Evolutionary conservation across 768 basidiomycete genomes (phyloP), one percentile per base, ranked within the genome.

Genomic region (Cystobasidium tubakii): DNA sequence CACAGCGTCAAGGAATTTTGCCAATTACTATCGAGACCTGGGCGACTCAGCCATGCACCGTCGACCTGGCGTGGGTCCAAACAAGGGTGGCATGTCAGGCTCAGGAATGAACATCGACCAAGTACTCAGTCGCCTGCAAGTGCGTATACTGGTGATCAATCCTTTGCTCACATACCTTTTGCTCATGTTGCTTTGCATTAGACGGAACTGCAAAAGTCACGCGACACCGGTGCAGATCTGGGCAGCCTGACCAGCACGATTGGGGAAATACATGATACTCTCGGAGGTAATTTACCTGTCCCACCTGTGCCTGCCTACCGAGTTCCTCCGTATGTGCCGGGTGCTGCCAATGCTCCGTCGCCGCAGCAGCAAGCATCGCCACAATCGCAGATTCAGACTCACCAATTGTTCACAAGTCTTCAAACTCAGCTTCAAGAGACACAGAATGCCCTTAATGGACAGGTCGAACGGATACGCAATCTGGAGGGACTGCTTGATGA

Each of bases 201-300:
- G 81, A 88, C 88, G 76, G 94, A 98, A 80, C 86, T 98, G n/a
- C 89, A 90, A 82, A 96, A 95, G 83, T 92, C 91, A 78, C 87
- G 91, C 21, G 95, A 98, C 79, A 96, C 94, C 0, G 91, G 91
- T 17, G 84, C 88, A 0, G 94, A 98, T 79, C 84, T 99, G 1
- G 87, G 88, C 75, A 86, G 86, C 0, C 82, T 97, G 36, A 88
- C 86, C 19, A 86, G 86, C 15, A 85, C 90, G 2, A 91, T 99
- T 86, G 86, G 84, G 50, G 92, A 96, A n/a, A 90, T 97, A 54
- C 89, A 91, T 74, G 92, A 96, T 77, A 92, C 90, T 0, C 83
- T 99, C 4, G 89, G 90, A 39, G 95, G 95, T 1, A 85, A 86
- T 42, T 77, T 90, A 79, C 92, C 93, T 73, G 75, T 88, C 85